phyloP scores from a whole-genome alignment of 805 yeast genomes.

The Metschnikowia aberdeeniae region DNA sequence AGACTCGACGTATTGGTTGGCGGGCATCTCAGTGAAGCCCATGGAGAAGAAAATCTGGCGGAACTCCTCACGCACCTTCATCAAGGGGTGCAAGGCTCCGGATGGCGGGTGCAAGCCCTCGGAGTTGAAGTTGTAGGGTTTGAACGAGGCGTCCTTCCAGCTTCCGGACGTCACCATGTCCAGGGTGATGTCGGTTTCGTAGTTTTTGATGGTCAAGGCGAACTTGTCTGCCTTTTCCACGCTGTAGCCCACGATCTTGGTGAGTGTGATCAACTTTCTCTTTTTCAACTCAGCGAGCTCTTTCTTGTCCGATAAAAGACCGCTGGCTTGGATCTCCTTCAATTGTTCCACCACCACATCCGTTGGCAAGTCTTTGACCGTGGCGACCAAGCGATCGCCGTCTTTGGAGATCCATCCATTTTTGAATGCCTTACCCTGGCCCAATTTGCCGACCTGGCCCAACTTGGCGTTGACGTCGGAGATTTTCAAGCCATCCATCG shows the following conservation, averaged over 20 bases:
- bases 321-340: slow-evolving; percentile 51
- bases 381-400: slow-evolving; percentile 71
- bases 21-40: slow-evolving; percentile 99
- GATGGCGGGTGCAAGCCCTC: slow-evolving; percentile 83
- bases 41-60: slow-evolving; percentile 94
- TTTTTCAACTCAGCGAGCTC: slow-evolving; percentile 83
- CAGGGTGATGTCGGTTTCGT: slow-evolving; percentile 90
- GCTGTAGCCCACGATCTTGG: slow-evolving; percentile 70
- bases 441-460: slow-evolving; percentile 83
- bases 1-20: slow-evolving; percentile 95
- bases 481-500: slow-evolving; percentile 77
- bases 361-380: slow-evolving; percentile 51
- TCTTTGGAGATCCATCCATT: slow-evolving; percentile 93
- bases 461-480: slow-evolving; percentile 66
- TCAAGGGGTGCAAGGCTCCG: slow-evolving; percentile 96
- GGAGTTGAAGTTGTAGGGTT: slow-evolving; percentile 93
- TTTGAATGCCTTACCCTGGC: slow-evolving; percentile 96
- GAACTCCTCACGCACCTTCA: slow-evolving; percentile 95
- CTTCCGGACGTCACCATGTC: slow-evolving; percentile 84
- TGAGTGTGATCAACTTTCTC: slow-evolving; percentile 75
- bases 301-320: slow-evolving; percentile 57
- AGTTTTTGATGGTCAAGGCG: slow-evolving; percentile 69
- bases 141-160: slow-evolving; percentile 82
- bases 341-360: slow-evolving; percentile 69
- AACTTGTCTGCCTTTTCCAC: slow-evolving; percentile 82